These are phyloP conservation scores for Trichophyton schoenleinii DNA, from an alignment of 2,329 filamentous ascomycete genomes.

Conservation along the genomic window DNA sequence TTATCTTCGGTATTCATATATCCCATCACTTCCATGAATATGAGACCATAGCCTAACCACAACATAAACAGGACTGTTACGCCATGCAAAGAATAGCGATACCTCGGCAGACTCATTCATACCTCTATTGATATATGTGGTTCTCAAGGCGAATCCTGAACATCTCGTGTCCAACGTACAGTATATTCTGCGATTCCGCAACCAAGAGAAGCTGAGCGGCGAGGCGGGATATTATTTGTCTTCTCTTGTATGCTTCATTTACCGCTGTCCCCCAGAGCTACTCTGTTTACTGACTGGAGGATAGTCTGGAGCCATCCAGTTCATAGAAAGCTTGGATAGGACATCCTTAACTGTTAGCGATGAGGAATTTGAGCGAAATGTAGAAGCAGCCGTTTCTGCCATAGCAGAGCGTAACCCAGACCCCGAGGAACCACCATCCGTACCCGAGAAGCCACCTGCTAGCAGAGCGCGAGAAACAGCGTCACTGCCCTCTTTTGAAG, in stretches of 20 bases:
- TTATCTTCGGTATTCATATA: conserved; percentile 67
- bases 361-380: conserved; percentile 88
- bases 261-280: background rate
- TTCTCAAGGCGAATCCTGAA: conserved; percentile 85
- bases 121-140: conserved; percentile 87
- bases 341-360: conserved; percentile 88
- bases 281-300: background rate
- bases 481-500: conserved; percentile 47
- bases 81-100: conserved; percentile 74
- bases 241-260: conserved; percentile 49
- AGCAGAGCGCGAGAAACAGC: conserved; percentile 43
- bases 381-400: conserved; percentile 89
- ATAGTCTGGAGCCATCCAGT: conserved; percentile 67
- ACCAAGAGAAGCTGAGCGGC: conserved; percentile 93
- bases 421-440: conserved; percentile 34
- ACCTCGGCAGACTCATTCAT: conserved; percentile 95
- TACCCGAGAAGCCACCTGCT: conserved; percentile 37
- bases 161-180: conserved; percentile 95
- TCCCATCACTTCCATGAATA: background rate
- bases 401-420: conserved; percentile 80
- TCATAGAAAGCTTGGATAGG: conserved; percentile 90
- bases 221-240: conserved; percentile 97
- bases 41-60: conserved; percentile 9
- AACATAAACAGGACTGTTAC: conserved; percentile 51
- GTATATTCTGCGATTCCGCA: conserved; percentile 91